These are phyloP conservation scores for Crithidia thermophila DNA, from an alignment of 208 protist genomes.

Conservation along the genomic window DNA sequence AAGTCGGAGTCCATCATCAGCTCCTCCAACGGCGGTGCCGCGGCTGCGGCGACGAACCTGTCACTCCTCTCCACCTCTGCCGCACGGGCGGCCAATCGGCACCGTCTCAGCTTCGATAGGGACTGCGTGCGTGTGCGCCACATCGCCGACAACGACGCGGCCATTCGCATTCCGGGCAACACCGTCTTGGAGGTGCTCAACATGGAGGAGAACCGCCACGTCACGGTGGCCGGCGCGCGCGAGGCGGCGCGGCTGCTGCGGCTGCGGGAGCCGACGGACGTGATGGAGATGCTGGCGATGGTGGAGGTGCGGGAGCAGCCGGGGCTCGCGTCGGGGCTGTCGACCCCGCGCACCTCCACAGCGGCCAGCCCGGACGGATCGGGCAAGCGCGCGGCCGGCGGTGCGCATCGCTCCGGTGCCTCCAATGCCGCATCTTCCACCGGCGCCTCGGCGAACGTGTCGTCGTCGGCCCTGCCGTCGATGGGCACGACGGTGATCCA, in stretches of 20 bases:
- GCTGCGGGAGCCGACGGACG: conserved; percentile 63
- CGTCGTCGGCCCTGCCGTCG: not conserved
- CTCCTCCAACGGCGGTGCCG: not conserved
- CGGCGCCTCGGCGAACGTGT: not conserved
- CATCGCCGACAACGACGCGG: conserved; percentile 36
- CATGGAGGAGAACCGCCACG: conserved; percentile 63
- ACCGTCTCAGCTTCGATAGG: conserved; percentile 67
- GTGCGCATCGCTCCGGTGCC: conserved; percentile 11
- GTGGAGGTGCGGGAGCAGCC: conserved; percentile 22
- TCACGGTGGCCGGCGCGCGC: conserved; percentile 60
- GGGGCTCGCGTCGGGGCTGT: conserved; percentile 5
- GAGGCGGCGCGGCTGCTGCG: conserved; percentile 71
- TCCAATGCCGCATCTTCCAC: too few relatives aligned
- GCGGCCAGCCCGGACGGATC: not conserved
- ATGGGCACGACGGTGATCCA: conserved; percentile 24
- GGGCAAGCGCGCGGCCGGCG: conserved; percentile 5
- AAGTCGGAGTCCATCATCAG: conserved; percentile 16
- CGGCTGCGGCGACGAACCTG: not conserved
- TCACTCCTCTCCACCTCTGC: conserved; percentile 22
- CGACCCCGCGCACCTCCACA: not conserved
- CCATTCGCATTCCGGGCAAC: conserved; percentile 83
- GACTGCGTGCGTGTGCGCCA: conserved; percentile 71
- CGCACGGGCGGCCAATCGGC: conserved; percentile 38
- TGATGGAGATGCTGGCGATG: conserved; percentile 65
- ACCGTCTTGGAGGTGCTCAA: conserved; percentile 84